Conservation (phyloP, 495 filamentous ascomycete genomes). For the Penicillium ucsense region DNA sequence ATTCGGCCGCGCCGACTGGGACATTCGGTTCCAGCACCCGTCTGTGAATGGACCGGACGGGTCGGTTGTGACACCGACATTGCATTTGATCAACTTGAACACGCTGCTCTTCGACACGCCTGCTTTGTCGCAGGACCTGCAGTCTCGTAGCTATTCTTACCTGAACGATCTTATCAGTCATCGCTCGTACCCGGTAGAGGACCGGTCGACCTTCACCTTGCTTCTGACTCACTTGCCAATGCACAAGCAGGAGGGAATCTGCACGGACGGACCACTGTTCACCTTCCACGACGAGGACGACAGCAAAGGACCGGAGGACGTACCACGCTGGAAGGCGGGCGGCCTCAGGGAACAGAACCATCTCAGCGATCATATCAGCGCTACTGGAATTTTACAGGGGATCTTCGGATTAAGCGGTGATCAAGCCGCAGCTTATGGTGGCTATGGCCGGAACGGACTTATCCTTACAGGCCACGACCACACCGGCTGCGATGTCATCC, state of each 20-base stretch:
- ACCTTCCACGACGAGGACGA: conserved; percentile 51
- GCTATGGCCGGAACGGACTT: conserved; percentile 57
- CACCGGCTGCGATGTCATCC: conserved; percentile 79
- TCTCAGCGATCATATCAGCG: conserved; percentile 55
- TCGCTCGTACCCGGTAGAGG: conserved; percentile 56
- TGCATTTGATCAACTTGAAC: conserved; percentile 82
- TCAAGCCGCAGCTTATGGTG: conserved; percentile 35
- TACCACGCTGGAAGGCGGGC: conserved; percentile 35
- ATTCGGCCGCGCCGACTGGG: conserved; percentile 85
- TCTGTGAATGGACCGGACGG: conserved; percentile 10
- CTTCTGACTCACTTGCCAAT: conserved; percentile 88
- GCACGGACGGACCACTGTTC: conserved; percentile 75
- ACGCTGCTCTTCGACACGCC: conserved; percentile 86
- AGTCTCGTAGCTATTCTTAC: conserved; percentile 64
- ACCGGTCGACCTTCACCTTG: conserved; percentile 59
- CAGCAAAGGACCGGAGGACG: conserved; percentile 16
- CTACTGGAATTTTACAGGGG: conserved; percentile 58
- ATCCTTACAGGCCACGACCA: conserved; percentile 93
- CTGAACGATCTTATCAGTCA: conserved; percentile 57
- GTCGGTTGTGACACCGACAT: conserved; percentile 27
- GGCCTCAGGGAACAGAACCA: conserved; percentile 90
- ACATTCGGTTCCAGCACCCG: conserved; percentile 54
- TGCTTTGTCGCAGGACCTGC: conserved; percentile 51
- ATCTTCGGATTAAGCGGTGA: conserved; percentile 69
- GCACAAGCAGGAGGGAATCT: conserved; percentile 73